These are phyloP conservation scores for Herpetomonas samuelpessoai DNA, from an alignment of 208 protist species.

Conservation along the genomic window DNA sequence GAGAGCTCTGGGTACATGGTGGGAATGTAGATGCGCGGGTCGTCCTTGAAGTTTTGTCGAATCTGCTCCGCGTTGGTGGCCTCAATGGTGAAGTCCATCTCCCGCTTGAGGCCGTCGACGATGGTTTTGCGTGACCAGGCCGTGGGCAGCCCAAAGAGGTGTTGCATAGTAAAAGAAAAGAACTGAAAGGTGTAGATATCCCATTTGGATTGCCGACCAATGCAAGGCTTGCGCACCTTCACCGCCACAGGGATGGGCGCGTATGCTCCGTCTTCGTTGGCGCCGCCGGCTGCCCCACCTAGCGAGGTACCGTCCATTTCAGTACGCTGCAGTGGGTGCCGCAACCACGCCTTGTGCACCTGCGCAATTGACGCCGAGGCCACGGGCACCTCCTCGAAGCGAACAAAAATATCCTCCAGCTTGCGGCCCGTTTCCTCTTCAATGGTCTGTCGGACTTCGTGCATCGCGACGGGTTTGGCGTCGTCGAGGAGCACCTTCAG, in stretches of 20 bases:
- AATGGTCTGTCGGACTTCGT: conserved; percentile 47
- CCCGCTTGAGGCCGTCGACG: conserved; percentile 65
- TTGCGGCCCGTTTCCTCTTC: conserved; percentile 50
- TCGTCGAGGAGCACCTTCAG: conserved; percentile 75
- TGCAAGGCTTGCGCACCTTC: conserved; percentile 92
- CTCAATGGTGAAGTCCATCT: conserved; percentile 86
- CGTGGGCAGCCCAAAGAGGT: conserved; percentile 74
- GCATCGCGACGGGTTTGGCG: conserved; percentile 49
- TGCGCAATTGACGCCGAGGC: conserved; percentile 95
- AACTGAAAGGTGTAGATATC: conserved; percentile 78
- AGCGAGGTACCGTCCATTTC: too few relatives aligned
- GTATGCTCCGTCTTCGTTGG: neutral
- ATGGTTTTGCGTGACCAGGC: conserved; percentile 65
- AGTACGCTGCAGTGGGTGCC: conserved; percentile 12
- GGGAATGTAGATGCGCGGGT: conserved; percentile 61
- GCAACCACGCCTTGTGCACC: conserved; percentile 80
- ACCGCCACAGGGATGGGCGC: conserved; percentile 80
- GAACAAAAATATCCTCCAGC: conserved; percentile 76
- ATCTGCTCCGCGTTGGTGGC: conserved; percentile 63
- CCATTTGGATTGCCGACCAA: conserved; percentile 73
- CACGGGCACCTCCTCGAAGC: conserved; percentile 89
- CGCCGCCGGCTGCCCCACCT: too few relatives aligned
- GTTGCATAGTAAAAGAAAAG: conserved; percentile 55
- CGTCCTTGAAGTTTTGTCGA: conserved; percentile 30
- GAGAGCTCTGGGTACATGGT: conserved; percentile 52